phyloP scores from a whole-genome alignment of 2,329 filamentous ascomycete species.

The Neonectria magnoliae region DNA sequence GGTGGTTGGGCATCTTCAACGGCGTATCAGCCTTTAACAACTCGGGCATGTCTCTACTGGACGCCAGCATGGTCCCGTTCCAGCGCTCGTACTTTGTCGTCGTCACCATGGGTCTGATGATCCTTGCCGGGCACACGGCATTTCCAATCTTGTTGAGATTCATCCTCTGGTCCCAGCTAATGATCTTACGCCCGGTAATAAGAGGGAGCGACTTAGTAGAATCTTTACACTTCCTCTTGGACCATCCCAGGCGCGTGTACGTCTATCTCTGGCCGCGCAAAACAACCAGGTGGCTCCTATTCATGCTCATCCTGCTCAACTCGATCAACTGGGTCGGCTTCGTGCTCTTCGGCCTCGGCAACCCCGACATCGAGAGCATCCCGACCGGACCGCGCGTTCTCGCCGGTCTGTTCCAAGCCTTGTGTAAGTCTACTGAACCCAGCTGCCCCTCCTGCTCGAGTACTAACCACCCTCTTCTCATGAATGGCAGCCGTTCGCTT shows the following conservation, averaged over 20 bases:
- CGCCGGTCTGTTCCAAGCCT: not conserved
- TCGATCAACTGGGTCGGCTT: not conserved
- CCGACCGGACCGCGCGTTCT: not conserved
- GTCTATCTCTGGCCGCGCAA: not conserved
- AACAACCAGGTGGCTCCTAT: not conserved
- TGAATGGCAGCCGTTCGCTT: not conserved
- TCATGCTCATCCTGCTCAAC: not conserved
- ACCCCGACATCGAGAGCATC: not conserved
- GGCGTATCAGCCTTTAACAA: constrained; percentile 4
- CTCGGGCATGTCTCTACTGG: constrained; percentile 2
- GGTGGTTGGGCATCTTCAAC: constrained; percentile 4
- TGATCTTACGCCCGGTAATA: not conserved
- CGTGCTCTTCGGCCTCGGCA: not conserved
- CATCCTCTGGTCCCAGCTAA: not conserved
- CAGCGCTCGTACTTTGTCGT: not conserved
- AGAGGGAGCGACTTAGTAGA: not conserved
- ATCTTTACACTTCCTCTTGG: not conserved
- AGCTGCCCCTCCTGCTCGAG: not conserved
- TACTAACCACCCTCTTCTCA: not conserved
- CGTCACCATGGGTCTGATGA: not conserved
- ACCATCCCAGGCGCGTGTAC: not conserved
- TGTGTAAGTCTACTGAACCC: not conserved
- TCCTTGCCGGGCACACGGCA: constrained; percentile 3
- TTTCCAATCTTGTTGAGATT: constrained; percentile 7
- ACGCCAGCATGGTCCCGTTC: constrained; percentile 6